These are phyloP conservation scores for Candida michaelii DNA, from an alignment of 805 yeast genomes.

Conservation along the genomic window DNA sequence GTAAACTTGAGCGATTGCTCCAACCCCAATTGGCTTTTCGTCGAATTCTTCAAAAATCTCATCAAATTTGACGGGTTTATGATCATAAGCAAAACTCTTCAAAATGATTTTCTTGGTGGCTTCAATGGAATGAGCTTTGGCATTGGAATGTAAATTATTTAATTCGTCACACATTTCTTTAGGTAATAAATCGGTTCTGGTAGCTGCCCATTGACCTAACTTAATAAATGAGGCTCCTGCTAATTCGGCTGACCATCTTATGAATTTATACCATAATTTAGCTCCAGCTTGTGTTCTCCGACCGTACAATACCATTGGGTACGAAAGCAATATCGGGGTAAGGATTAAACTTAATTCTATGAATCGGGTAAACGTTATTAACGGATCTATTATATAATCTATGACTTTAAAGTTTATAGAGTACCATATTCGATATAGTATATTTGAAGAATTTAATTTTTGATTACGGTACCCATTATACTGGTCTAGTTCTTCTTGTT, in stretches of 20 bases:
- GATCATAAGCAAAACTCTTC: constrained; percentile 45
- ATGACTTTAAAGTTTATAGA: constrained; percentile 42
- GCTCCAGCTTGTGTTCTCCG: constrained; percentile 53
- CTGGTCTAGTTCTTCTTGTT: constrained; percentile 49
- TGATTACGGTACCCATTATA: constrained; percentile 31
- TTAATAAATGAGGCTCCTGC: constrained; percentile 94
- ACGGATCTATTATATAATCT: constrained; percentile 68
- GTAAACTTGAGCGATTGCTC: constrained; percentile 97
- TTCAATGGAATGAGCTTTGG: constrained; percentile 65
- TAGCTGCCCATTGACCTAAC: constrained; percentile 99
- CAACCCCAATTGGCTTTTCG: constrained; percentile 86
- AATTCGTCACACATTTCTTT: constrained; percentile 73
- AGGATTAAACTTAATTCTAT: constrained; percentile 65
- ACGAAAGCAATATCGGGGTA: constrained; percentile 60
- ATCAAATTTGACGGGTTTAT: constrained; percentile 46
- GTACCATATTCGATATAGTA: constrained; percentile 31
- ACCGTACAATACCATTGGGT: constrained; percentile 69
- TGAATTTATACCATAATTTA: constrained; percentile 63
- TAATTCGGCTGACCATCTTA: constrained; percentile 66
- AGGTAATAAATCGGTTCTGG: constrained; percentile 91
- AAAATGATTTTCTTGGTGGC: constrained; percentile 60
- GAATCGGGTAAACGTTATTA: constrained; percentile 66
- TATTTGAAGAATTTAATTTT: constrained; percentile 20
- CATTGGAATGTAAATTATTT: constrained; percentile 78
- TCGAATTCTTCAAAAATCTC: constrained; percentile 80